phyloP scores from a whole-genome alignment of 441 rosid genomes.

The Flueggea neowawraea region DNA sequence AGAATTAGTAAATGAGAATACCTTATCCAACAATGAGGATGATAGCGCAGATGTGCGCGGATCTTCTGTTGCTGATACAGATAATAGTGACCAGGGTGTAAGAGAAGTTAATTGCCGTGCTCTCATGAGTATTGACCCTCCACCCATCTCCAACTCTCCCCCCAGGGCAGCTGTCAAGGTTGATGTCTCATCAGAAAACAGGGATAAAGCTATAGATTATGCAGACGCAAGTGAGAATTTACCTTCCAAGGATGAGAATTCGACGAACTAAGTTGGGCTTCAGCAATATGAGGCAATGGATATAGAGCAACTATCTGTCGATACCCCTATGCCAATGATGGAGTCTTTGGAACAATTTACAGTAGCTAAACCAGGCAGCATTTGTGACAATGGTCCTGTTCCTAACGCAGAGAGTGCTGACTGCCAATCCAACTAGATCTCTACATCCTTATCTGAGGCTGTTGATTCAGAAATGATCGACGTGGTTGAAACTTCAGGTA shows the following conservation, averaged over 20 bases:
- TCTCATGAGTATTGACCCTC: constrained; percentile 23
- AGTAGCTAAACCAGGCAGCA: constrained; percentile 7
- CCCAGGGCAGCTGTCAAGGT: constrained; percentile 17
- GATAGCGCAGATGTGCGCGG: constrained; percentile 6
- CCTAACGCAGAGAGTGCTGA: not conserved
- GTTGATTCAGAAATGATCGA: constrained; percentile 12
- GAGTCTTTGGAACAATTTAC: constrained; percentile 6
- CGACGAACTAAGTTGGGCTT: constrained; percentile 9
- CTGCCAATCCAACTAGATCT: constrained; percentile 2
- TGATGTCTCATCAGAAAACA: constrained; percentile 17
- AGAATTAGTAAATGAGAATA: constrained; percentile 17
- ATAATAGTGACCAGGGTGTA: constrained; percentile 16
- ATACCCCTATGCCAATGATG: constrained; percentile 8
- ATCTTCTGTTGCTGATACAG: constrained; percentile 12
- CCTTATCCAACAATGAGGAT: constrained; percentile 13
- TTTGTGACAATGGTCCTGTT: constrained; percentile 9
- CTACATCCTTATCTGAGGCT: constrained; percentile 4
- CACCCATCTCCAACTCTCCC: constrained; percentile 17
- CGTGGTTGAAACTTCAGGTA: constrained; percentile 8
- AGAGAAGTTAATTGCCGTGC: constrained; percentile 20
- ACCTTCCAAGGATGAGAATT: constrained; percentile 9
- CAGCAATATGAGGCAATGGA: constrained; percentile 11
- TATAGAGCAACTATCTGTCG: constrained; percentile 3
- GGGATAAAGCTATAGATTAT: constrained; percentile 6
- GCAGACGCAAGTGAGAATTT: constrained; percentile 1